These are phyloP conservation scores for Basidiobolus heterosporus DNA, from an alignment of 371 early-diverging fungal species.

Conservation along the genomic window DNA sequence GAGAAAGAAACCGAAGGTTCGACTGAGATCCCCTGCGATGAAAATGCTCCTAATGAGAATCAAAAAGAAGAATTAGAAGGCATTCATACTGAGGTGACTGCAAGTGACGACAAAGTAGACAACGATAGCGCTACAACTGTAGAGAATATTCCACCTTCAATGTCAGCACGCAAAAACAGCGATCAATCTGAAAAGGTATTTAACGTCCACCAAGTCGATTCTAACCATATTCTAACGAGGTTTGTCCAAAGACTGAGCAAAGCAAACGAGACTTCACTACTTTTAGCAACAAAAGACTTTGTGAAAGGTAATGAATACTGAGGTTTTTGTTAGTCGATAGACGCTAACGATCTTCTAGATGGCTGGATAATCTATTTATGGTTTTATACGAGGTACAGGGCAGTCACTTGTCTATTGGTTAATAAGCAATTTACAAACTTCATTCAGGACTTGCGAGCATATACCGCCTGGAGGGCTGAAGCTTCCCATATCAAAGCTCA, in stretches of 20 bases:
- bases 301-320: conserved; percentile 45
- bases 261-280: conserved; percentile 2
- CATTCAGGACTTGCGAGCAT: conserved; percentile 69
- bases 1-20: background rate
- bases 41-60: background rate
- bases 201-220: background rate
- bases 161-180: background rate
- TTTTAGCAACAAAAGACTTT: conserved; percentile 83
- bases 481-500: conserved; percentile 45
- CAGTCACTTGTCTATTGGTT: background rate
- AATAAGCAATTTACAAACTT: background rate
- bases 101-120: background rate
- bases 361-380: conserved; percentile 96
- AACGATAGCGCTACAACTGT: background rate
- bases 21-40: background rate
- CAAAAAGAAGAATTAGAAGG: background rate
- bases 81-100: background rate
- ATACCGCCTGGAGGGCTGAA: conserved; percentile 71
- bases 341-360: conserved; percentile 13
- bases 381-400: conserved; percentile 62
- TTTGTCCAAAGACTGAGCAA: background rate
- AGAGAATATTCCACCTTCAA: background rate
- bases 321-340: background rate
- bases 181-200: background rate
- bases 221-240: background rate